Conservation (phyloP, 2,329 filamentous ascomycete species). For the Xylaria sp. region DNA sequence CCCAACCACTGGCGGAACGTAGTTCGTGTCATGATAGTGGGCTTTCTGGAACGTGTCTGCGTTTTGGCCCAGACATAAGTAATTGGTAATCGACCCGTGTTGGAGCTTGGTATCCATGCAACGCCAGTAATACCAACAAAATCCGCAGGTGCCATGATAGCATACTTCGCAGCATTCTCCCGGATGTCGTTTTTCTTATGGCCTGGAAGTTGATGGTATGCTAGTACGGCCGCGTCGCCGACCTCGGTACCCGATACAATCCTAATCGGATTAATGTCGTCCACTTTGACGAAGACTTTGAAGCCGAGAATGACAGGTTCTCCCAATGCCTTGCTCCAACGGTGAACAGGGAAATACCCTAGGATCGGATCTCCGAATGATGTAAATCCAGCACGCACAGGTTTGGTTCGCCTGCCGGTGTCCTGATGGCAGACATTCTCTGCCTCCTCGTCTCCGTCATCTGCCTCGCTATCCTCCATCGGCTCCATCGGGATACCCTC, state of each 20-base stretch:
- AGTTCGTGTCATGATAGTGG: conserved; percentile 3
- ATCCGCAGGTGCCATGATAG: neutral
- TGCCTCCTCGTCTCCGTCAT: neutral
- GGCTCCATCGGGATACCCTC: too few relatives aligned
- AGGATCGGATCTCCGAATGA: neutral
- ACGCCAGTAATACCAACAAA: conserved; percentile 11
- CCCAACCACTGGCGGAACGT: conserved; percentile 10
- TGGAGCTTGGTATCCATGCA: neutral
- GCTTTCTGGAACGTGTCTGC: neutral
- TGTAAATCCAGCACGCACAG: neutral
- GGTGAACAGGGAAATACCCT: neutral
- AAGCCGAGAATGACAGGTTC: conserved; percentile 1
- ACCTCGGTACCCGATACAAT: neutral
- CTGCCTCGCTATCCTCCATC: neutral
- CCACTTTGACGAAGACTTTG: conserved; percentile 10
- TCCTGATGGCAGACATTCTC: neutral
- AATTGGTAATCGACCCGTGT: neutral
- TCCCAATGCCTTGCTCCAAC: neutral
- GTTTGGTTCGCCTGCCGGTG: neutral
- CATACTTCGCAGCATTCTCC: conserved; percentile 9
- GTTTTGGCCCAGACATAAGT: conserved; percentile 20
- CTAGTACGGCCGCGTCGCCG: neutral
- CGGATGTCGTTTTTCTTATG: neutral
- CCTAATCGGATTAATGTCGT: conserved; percentile 3
- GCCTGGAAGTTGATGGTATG: conserved; percentile 2